Evolutionary conservation across 768 basidiomycete species (phyloP).

Genomic region (Phylloporus sp.): DNA sequence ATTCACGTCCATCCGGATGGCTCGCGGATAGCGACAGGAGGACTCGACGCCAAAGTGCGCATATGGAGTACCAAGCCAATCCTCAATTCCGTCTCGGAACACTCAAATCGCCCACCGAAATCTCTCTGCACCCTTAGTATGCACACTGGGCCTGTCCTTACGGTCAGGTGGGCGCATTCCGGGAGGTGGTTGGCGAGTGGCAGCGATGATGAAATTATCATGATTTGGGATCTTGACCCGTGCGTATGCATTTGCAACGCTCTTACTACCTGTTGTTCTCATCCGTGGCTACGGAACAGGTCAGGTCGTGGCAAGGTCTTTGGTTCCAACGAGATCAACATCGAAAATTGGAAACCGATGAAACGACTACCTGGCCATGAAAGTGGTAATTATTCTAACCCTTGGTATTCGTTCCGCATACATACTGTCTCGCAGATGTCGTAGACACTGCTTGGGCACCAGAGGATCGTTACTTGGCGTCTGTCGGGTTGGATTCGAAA

Average conservation of each 20-base stretch:
- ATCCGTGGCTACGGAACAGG: slow-evolving; percentile 35
- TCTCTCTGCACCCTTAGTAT: slow-evolving; percentile 85
- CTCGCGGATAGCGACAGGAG: slow-evolving; percentile 94
- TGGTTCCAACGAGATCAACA: slow-evolving; percentile 92
- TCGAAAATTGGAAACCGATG: slow-evolving; percentile 95
- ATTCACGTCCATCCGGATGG: slow-evolving; percentile 94
- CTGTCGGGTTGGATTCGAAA: slow-evolving; percentile 87
- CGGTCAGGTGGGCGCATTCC: slow-evolving; percentile 90
- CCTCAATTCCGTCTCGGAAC: slow-evolving; percentile 64
- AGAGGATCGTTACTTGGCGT: slow-evolving; percentile 87
- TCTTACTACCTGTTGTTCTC: neutral
- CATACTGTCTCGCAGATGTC: slow-evolving; percentile 57
- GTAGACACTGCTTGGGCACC: slow-evolving; percentile 95
- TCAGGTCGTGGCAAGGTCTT: slow-evolving; percentile 82
- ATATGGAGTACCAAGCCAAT: slow-evolving; percentile 98
- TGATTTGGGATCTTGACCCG: slow-evolving; percentile 98
- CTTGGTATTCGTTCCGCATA: slow-evolving; percentile 1
- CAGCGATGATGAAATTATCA: slow-evolving; percentile 90
- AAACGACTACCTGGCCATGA: slow-evolving; percentile 91
- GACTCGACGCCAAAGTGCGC: slow-evolving; percentile 91
- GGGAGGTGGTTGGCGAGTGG: slow-evolving; percentile 94
- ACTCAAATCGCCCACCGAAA: slow-evolving; percentile 71
- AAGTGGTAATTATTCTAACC: slow-evolving; percentile 57
- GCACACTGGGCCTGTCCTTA: slow-evolving; percentile 91
- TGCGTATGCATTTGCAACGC: slow-evolving; percentile 36